These are phyloP conservation scores for Plenodomus tracheiphilus DNA, from an alignment of 2,329 filamentous ascomycete genomes.

Conservation along the genomic window DNA sequence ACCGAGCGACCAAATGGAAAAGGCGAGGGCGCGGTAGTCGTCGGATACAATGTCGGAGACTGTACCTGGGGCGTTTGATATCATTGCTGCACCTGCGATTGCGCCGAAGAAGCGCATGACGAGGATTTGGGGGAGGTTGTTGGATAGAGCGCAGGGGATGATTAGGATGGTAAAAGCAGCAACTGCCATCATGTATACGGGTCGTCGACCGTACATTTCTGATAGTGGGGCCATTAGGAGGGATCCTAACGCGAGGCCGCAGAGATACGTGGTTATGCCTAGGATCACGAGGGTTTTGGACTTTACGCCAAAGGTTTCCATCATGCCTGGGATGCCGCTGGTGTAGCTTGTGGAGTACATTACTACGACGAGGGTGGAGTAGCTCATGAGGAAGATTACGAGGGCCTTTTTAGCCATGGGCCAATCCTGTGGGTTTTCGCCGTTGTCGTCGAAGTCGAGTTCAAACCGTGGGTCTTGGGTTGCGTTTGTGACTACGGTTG, in stretches of 20 bases:
- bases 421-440: slow-evolving; percentile 72
- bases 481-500: slow-evolving; percentile 40
- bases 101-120: slow-evolving; percentile 74
- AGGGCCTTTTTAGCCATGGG: slow-evolving; percentile 60
- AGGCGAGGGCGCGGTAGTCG: slow-evolving; percentile 77
- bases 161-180: slow-evolving; percentile 68
- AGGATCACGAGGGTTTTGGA: slow-evolving; percentile 67
- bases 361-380: slow-evolving; percentile 55
- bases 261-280: slow-evolving; percentile 76
- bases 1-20: slow-evolving; percentile 81
- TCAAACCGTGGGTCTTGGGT: slow-evolving; percentile 65
- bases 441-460: slow-evolving; percentile 66
- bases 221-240: slow-evolving; percentile 74
- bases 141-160: slow-evolving; percentile 71
- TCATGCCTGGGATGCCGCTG: slow-evolving; percentile 69
- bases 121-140: slow-evolving; percentile 69
- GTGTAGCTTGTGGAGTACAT: slow-evolving; percentile 79
- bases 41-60: slow-evolving; percentile 82
- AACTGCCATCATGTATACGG: slow-evolving; percentile 70
- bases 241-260: slow-evolving; percentile 73
- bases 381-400: slow-evolving; percentile 60
- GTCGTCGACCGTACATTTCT: slow-evolving; percentile 69
- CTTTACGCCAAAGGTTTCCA: slow-evolving; percentile 64
- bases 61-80: slow-evolving; percentile 80
- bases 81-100: slow-evolving; percentile 76